Evolutionary conservation across 305 asterid genomes (phyloP), one percentile per base, ranked within the genome.

Genomic region (Rubia peregrina): DNA sequence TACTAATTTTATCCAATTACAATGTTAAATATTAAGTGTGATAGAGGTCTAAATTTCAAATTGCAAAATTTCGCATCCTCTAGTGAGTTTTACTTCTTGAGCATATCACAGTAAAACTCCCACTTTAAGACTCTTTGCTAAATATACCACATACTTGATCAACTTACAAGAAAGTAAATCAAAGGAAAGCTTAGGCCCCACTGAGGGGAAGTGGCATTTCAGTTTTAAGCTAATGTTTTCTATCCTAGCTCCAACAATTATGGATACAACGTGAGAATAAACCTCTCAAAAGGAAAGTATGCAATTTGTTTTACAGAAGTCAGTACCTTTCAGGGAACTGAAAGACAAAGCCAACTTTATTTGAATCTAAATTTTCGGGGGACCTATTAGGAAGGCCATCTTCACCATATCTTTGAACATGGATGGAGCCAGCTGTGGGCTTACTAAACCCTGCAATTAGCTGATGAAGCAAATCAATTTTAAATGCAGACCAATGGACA

Each of bases 321-420:
- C 68, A 73, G 67, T 80, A 93, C 96, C 97, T 93, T 84, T 89
- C 97, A 42, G 99, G 97, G 78, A 94, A 89, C 81, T 91, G 97
- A 83, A 91, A 89, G 80, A 94, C 97, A 68, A 94, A 86, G 73
- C 97, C 97, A 80, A 94, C 96, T 84, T 79, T 89, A 80, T 79
- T 83, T 6, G 91, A 87, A 51, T 79, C 78, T 77, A 93, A 80
- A 48, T 71, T 43, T 82, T 84, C 89, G 42, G 89, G 85, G 71
- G 83, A 67, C 71, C 80, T 81, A 73, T 78, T 78, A 21, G 85
- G 90, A 70, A 69, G 77, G 67, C 94, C 96, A 81, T 85, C 86
- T 73, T 84, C 82, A 62, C 78, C 73, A 70, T 86, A 89, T 79
- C 80, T 85, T 76, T 90, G 95, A 59, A 86, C 74, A 75, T 49